Evolutionary conservation across 768 basidiomycete genomes (phyloP).

Genomic region (Candolleomyces eurysporus): DNA sequence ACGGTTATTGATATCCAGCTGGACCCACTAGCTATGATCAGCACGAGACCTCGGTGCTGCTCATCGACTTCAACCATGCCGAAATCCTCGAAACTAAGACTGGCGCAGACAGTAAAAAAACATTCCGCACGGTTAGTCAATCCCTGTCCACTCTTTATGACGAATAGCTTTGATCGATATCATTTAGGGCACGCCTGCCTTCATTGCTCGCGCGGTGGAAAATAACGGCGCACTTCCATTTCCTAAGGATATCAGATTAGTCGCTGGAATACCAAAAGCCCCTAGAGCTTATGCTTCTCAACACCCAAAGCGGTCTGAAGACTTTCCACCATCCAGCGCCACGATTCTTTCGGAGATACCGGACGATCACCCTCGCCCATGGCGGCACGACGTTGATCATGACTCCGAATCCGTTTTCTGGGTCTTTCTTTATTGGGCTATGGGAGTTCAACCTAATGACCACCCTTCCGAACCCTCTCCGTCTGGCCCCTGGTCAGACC

Average conservation of each 20-base stretch:
- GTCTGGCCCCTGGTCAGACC: no score
- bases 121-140: not conserved
- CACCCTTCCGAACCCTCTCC: no score
- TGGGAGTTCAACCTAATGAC: no score
- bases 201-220: not conserved
- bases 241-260: not conserved
- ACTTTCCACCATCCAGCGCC: not conserved
- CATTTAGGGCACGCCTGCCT: not conserved
- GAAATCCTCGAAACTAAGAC: not conserved
- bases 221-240: not conserved
- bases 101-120: not conserved
- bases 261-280: not conserved
- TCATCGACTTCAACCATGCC: conserved; percentile 5
- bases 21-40: not conserved
- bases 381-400: no score
- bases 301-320: not conserved
- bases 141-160: not conserved
- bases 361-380: no score
- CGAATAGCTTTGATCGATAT: not conserved
- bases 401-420: no score
- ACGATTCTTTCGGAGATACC: no score
- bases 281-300: not conserved
- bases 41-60: not conserved
- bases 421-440: no score
- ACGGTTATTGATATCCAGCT: not conserved